Percentiles rank a stretch among this genome's conserved stretches.
Conservation (phyloP, 768 basidiomycete genomes). For the Coprinopsis cinerea region DNA sequence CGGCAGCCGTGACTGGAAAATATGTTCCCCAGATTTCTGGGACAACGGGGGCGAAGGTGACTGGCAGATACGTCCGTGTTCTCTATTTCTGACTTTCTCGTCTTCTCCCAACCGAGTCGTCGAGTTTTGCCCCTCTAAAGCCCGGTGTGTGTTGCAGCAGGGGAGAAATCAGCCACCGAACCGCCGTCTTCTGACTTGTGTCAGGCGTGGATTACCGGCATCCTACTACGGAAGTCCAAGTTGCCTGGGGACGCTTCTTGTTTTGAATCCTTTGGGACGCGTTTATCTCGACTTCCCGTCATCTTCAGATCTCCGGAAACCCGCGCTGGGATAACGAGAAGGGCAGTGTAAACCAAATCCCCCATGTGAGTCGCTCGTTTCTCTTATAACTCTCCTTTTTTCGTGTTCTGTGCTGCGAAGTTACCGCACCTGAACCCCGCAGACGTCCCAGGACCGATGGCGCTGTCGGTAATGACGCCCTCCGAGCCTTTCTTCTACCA, state of each 20-base stretch:
- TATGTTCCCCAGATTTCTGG: neutral
- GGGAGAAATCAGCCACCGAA: neutral
- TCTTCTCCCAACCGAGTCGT: too few relatives aligned
- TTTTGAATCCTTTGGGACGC: neutral
- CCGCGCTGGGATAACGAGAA: neutral
- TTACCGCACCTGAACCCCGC: too few relatives aligned
- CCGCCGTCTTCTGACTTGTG: neutral
- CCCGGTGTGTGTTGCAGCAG: neutral
- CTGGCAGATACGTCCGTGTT: too few relatives aligned
- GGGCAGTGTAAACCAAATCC: too few relatives aligned
- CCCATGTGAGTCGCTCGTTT: too few relatives aligned
- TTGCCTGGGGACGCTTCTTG: too few relatives aligned
- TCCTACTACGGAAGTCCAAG: neutral
- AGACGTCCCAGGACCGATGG: neutral
- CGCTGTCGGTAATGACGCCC: neutral
- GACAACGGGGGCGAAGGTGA: too few relatives aligned
- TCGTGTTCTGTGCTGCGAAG: neutral
- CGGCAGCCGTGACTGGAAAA: neutral
- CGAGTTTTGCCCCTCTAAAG: too few relatives aligned
- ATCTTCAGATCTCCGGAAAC: neutral
- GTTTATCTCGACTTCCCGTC: neutral
- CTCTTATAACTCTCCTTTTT: too few relatives aligned
- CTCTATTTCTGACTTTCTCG: too few relatives aligned
- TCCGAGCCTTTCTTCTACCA: conserved; percentile 30
- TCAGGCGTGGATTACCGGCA: neutral